Base-by-base conservation (phyloP, 768 basidiomycete genomes). In the Tricholoma bakamatsutake region DNA sequence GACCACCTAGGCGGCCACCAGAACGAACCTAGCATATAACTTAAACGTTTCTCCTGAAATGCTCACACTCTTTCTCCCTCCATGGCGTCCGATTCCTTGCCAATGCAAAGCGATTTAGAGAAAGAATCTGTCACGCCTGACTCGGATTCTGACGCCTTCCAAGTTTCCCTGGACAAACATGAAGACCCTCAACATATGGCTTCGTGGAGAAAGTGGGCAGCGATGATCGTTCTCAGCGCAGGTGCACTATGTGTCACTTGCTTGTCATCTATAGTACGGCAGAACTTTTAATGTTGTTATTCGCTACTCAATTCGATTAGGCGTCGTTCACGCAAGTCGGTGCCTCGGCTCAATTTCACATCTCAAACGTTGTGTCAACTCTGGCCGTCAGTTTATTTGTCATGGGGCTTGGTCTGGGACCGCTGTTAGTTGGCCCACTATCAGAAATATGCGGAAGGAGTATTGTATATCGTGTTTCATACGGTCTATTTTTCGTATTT, bases 391-490 rank as follows among this genome's bases (percentile, higher is more conserved):
- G 81, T 39, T 64, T 83, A 0, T 86, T 78, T 58, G 80, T 87
- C n/a, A 67, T 78, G 30, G 84, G 83, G 0, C 74, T 85, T 8
- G 82, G 80, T 0, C 33, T 81, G 2, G 81, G 80, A 0, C 80
- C 81, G 0, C 62, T 82, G 5, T 77, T 90, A 39, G 72, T 79
- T 40, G 80, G 85, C 3, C 77, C 80, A 0, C 68, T 80, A 13
- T 65, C 73, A 13, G 81, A 86, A 60, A 76, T 88, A n/a, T 81
- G 83, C 61, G 88, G 90, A 1, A 73, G 85, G 43, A 83, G 80
- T 54, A 66, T 76, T 43, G 78, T 90, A 13, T 90, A 92, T 64
- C 73, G 76, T 13, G 59, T 76, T 2, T 85, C 86, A 0, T 90
- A 85, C 58, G 58, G 71, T 0, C 59, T 81, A 4, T 84, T 88